Evolutionary conservation across 2,329 filamentous ascomycete species (phyloP).

Genomic region (Diplodia seriata): DNA sequence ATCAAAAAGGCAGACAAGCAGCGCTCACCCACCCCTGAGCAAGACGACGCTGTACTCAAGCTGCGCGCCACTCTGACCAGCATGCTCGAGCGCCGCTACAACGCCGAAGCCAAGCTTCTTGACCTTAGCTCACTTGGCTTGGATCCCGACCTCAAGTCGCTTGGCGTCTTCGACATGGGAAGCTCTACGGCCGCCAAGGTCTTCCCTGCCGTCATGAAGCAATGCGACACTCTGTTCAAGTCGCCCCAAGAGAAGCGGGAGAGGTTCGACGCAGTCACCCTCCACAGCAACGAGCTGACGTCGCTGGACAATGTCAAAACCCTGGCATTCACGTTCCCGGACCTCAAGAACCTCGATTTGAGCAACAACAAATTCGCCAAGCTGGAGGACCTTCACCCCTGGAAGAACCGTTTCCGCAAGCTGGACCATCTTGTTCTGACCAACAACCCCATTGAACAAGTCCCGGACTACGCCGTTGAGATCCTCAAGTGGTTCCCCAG

Average conservation of each 20-base stretch:
- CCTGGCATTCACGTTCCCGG: constrained; percentile 80
- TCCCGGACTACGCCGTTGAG: constrained; percentile 66
- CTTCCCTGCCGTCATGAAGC: constrained; percentile 88
- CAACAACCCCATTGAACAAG: constrained; percentile 72
- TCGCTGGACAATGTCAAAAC: constrained; percentile 75
- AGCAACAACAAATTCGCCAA: constrained; percentile 80
- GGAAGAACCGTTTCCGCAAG: constrained; percentile 78
- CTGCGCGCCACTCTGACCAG: constrained; percentile 62
- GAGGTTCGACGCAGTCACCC: constrained; percentile 79
- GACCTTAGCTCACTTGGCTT: constrained; percentile 79
- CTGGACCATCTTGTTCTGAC: constrained; percentile 82
- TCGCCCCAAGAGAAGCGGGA: constrained; percentile 74
- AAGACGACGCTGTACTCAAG: background rate
- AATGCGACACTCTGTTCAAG: constrained; percentile 80
- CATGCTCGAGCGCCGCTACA: constrained; percentile 78
- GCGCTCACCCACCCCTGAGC: background rate
- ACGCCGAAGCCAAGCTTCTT: constrained; percentile 73
- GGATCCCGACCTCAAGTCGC: constrained; percentile 73
- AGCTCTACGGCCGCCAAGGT: constrained; percentile 77
- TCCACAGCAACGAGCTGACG: constrained; percentile 79
- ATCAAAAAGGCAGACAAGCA: constrained; percentile 40
- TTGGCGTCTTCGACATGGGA: constrained; percentile 76
- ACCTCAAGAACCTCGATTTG: constrained; percentile 86
- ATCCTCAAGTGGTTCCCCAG: constrained; percentile 84
- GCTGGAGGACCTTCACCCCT: constrained; percentile 71